Evolutionary conservation across 1,284 basidiomycete genomes (phyloP), one percentile per base, ranked within the genome.

Genomic region (Apiotrichum siamense): DNA sequence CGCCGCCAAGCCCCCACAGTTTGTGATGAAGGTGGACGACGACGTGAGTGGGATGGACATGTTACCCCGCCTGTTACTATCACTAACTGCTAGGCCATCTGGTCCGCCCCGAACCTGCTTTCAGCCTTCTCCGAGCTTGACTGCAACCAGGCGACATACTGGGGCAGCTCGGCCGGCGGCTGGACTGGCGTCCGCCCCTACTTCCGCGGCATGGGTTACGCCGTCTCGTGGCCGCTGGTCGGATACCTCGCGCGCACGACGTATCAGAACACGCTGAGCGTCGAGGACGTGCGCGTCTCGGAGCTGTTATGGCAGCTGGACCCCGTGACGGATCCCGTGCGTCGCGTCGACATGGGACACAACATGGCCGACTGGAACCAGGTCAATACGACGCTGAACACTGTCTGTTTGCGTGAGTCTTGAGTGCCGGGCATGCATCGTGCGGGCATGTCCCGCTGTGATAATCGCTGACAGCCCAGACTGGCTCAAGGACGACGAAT

Each of bases 341-440:
- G 53, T 13, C 57, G 70, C 25, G 67, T 73, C 42, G 74, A 75
- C 58, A 66, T 70, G 57, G 72, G 72, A 21, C 75, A 69, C 70
- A 71, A 63, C 6, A 76, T 76, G 74, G 74, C 72, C 4, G 74
- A 76, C 54, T 76, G 69, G 70, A 76, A 76, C 56, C 74, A 75
- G 61, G 47, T 75, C 25, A 63, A 71, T 39, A 58, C 72, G 13
- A 48, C 54, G 2, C 44, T 65, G 1, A 67, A 68, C 41, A 76
- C 72, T 10, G 64, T 74, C 5, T 73, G 66, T 17, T 49, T 76
- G 20, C 74, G 73, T 75, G 57, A 60, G 74, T 73, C n/a, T 3
- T 21, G 7, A 17, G 0, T n/a, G n/a, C n/a, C n/a, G n/a, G n/a
- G n/a, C n/a, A n/a, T n/a, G n/a, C n/a, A n/a, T n/a, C n/a, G n/a